These are phyloP conservation scores for Colletotrichum sp. DNA, from an alignment of 2,329 filamentous ascomycete genomes.

Conservation along the genomic window DNA sequence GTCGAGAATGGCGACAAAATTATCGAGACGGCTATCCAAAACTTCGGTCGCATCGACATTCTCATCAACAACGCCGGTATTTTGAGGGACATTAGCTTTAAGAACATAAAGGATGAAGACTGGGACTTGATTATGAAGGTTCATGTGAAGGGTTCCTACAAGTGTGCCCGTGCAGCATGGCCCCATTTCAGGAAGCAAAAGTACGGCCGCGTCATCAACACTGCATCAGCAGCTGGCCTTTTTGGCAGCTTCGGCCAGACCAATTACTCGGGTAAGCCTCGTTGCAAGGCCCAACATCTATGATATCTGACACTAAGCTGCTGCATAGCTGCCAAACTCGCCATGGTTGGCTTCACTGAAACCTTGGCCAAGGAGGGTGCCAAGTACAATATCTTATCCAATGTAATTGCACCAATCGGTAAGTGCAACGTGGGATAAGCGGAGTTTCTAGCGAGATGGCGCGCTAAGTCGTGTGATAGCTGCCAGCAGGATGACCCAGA, in stretches of 20 bases:
- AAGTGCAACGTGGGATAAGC: conserved; percentile 26
- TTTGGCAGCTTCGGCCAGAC: conserved; percentile 96
- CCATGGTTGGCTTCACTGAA: conserved; percentile 96
- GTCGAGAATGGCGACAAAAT: conserved; percentile 94
- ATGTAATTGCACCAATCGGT: conserved; percentile 89
- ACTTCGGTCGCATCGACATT: conserved; percentile 87
- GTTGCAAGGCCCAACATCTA: neutral
- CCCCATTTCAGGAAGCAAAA: conserved; percentile 98
- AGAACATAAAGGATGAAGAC: conserved; percentile 97
- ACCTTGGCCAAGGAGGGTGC: conserved; percentile 95
- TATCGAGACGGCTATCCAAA: conserved; percentile 84
- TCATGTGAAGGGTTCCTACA: conserved; percentile 93
- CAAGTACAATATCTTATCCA: conserved; percentile 97
- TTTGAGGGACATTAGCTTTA: conserved; percentile 93
- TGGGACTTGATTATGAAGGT: conserved; percentile 96
- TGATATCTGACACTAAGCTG: neutral
- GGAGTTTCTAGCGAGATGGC: neutral
- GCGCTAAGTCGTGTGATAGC: conserved; percentile 49
- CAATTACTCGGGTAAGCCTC: conserved; percentile 79
- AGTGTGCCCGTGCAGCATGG: conserved; percentile 94
- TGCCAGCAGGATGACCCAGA: conserved; percentile 93
- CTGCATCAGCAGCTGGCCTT: conserved; percentile 91
- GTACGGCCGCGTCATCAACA: conserved; percentile 96
- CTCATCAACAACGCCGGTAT: conserved; percentile 99
- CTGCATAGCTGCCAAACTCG: conserved; percentile 80